phyloP scores from a whole-genome alignment of 306 rosid species.

The Luffa acutangula region DNA sequence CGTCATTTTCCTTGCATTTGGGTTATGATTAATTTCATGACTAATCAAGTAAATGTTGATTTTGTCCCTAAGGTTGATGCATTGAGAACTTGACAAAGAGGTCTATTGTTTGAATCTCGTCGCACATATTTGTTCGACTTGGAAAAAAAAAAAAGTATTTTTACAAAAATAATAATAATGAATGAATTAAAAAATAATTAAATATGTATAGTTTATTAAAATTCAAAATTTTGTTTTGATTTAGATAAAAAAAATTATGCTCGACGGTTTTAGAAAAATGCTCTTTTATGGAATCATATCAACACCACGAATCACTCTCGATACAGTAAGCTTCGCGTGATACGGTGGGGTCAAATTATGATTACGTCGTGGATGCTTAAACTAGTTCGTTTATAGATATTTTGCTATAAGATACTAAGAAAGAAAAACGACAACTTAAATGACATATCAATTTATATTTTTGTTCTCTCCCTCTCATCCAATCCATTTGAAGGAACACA shows the following conservation, averaged over 20 bases:
- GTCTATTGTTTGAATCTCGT: too few species aligned
- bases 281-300: not conserved
- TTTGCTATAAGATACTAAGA: not conserved
- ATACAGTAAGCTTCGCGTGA: not conserved
- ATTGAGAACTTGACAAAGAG: too few species aligned
- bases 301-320: accelerated
- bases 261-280: not conserved
- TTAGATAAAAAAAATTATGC: not conserved
- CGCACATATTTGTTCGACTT: too few species aligned
- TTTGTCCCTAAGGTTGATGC: too few species aligned
- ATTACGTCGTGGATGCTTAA: too few species aligned
- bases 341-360: not conserved
- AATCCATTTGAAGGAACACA: not conserved
- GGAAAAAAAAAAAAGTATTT: not conserved
- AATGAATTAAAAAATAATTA: not conserved
- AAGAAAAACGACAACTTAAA: not conserved
- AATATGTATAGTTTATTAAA: not conserved
- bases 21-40: not conserved
- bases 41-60: too few species aligned
- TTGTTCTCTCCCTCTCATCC: not conserved
- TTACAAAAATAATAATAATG: not conserved
- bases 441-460: not conserved
- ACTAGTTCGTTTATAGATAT: not conserved
- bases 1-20: not conserved
- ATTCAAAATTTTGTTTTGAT: not conserved